Evolutionary conservation across 2,329 filamentous ascomycete species (phyloP).

Genomic region (Calonectria multiphialidica): DNA sequence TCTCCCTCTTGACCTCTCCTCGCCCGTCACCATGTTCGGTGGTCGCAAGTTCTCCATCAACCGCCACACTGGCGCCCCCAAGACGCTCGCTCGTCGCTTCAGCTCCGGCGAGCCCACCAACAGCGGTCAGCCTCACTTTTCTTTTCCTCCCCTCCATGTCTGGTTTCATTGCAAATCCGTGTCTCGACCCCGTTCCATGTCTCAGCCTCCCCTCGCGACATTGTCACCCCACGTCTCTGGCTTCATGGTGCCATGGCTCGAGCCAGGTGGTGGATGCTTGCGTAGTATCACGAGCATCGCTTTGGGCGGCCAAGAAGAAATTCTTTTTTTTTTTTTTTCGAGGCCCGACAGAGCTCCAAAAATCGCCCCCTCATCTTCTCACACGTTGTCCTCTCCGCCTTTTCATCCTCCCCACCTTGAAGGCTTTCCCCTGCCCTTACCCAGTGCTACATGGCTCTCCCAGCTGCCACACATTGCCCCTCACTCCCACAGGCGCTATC

Average conservation of each 20-base stretch:
- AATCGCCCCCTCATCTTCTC: slow-evolving; percentile 16
- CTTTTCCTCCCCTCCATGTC: slow-evolving; percentile 7
- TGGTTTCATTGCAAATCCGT: neutral
- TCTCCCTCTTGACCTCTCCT: neutral
- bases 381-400: slow-evolving; percentile 21
- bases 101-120: slow-evolving; percentile 68
- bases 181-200: neutral
- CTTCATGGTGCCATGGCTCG: neutral
- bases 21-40: slow-evolving; percentile 59
- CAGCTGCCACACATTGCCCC: slow-evolving; percentile 37
- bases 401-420: slow-evolving; percentile 18
- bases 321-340: neutral
- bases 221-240: neutral
- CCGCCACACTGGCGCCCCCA: slow-evolving; percentile 72
- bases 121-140: slow-evolving; percentile 60
- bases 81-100: slow-evolving; percentile 66
- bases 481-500: slow-evolving; percentile 27
- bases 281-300: neutral
- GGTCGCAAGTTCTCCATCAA: slow-evolving; percentile 77
- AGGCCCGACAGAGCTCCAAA: slow-evolving; percentile 9
- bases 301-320: neutral
- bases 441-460: slow-evolving; percentile 30
- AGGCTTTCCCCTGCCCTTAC: slow-evolving; percentile 17
- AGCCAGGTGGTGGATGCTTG: neutral
- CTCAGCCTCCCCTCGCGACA: slow-evolving; percentile 1